phyloP scores from a whole-genome alignment of 2,329 filamentous ascomycete genomes.

The Fusarium illudens region DNA sequence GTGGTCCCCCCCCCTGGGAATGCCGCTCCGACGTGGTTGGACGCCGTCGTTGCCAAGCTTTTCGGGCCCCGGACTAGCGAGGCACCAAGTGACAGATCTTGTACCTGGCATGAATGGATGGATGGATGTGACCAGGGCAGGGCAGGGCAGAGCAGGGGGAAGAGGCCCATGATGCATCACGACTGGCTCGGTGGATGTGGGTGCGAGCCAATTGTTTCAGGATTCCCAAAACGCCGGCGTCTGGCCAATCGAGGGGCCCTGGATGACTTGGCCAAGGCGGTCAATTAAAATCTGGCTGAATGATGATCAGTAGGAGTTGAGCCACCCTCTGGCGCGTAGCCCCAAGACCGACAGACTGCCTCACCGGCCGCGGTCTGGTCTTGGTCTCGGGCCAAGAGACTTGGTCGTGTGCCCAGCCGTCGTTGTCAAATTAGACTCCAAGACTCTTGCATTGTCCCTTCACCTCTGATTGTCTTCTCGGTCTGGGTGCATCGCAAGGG shows the following conservation, averaged over 20 bases:
- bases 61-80: slow-evolving; percentile 6
- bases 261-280: slow-evolving; percentile 15
- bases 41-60: slow-evolving; percentile 20
- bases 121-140: too few relatives aligned
- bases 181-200: slow-evolving; percentile 15
- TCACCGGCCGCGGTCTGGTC: not conserved
- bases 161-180: slow-evolving; percentile 9
- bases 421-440: slow-evolving; percentile 11
- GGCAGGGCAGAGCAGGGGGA: too few relatives aligned
- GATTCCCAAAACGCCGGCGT: slow-evolving; percentile 2
- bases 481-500: not conserved
- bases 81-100: slow-evolving; percentile 32
- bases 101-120: slow-evolving; percentile 26
- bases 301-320: slow-evolving; percentile 7
- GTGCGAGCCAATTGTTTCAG: slow-evolving; percentile 32
- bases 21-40: slow-evolving; percentile 4
- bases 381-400: slow-evolving; percentile 23
- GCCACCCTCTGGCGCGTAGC: slow-evolving; percentile 25
- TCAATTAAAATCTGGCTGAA: slow-evolving; percentile 17
- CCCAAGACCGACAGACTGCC: slow-evolving; percentile 16
- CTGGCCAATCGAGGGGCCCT: slow-evolving; percentile 16
- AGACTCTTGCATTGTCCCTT: not conserved
- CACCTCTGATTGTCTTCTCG: not conserved
- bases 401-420: slow-evolving; percentile 23
- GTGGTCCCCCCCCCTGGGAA: slow-evolving; percentile 2